Base-by-base conservation (phyloP, 148 eudicot species). In the Euryodendron excelsum region DNA sequence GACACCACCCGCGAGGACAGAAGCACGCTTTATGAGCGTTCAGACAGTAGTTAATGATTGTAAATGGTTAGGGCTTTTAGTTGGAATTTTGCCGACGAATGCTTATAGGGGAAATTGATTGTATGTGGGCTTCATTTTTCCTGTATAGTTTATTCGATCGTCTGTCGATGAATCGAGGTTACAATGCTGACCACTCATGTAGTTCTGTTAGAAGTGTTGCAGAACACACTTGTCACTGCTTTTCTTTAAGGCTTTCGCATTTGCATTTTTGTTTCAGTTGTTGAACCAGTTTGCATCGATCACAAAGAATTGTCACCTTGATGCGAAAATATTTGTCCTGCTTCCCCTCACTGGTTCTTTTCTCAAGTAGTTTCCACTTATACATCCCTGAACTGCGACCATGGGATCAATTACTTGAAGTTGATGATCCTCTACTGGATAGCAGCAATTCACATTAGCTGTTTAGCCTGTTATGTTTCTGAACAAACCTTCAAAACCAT, bases 21-120 rank as follows among this genome's bases (percentile, higher is more conserved):
- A 11, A 44, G 36, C 14, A 27, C 11, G 31, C 63, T 7, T 56
- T 23, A 8, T 50, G 12, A 25, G 36, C 41, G 45, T 66, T 53
- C 75, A 21, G 72, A 13, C 14, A 3, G 37, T 34, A 66, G 50
- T 62, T 75, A 62, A 71, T 81, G 23, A 2, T 34, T 56, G 17
- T 69, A 1, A 25, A 33, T 48, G 20, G 15, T 70, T 65, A 74
- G 74, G 78, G 60, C 17, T 74, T 45, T 56, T 70, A 70, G 23
- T 39, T 58, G 45, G 27, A 5, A 52, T 52, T 72, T 36, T n/a
- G 45, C 45, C 8, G 9, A 9, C 45, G 45, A 41, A 41, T 41
- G 45, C 8, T 5, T 41, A 41, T 9, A 41, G 45, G 45, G 45
- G 45, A 41, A 41, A 41, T 41, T 41, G 4, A 41, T 0, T 5